These are phyloP conservation scores for Suhomyces pyralidae DNA, from an alignment of 805 yeast genomes.

Conservation along the genomic window DNA sequence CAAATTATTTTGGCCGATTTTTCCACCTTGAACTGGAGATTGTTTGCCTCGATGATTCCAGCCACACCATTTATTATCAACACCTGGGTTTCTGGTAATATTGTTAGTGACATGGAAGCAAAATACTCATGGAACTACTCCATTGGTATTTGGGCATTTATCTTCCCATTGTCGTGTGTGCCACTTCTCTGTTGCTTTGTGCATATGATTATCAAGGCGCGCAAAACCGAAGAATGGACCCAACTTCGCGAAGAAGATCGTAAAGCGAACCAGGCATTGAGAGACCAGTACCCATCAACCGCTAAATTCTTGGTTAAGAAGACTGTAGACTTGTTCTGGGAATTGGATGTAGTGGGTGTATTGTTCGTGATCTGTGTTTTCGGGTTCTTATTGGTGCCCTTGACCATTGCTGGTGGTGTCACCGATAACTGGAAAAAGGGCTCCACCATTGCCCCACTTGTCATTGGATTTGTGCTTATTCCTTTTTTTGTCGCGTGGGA, in stretches of 20 bases:
- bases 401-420: constrained; percentile 72
- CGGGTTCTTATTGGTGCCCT: constrained; percentile 67
- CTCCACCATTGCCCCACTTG: constrained; percentile 64
- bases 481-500: constrained; percentile 67
- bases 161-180: constrained; percentile 62
- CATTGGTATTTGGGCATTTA: constrained; percentile 77
- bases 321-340: constrained; percentile 49
- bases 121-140: constrained; percentile 64
- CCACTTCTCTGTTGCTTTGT: constrained; percentile 54
- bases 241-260: constrained; percentile 37
- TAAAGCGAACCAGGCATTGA: background rate
- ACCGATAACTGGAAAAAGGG: constrained; percentile 55
- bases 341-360: constrained; percentile 63
- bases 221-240: constrained; percentile 50
- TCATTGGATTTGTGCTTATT: constrained; percentile 58
- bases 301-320: constrained; percentile 13
- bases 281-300: background rate
- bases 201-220: constrained; percentile 56
- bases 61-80: constrained; percentile 72
- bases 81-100: constrained; percentile 72
- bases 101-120: constrained; percentile 38
- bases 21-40: constrained; percentile 69
- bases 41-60: constrained; percentile 61
- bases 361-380: constrained; percentile 52
- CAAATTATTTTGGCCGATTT: constrained; percentile 63